phyloP scores from a whole-genome alignment of 768 basidiomycete genomes.

The Mycena epipterygia region DNA sequence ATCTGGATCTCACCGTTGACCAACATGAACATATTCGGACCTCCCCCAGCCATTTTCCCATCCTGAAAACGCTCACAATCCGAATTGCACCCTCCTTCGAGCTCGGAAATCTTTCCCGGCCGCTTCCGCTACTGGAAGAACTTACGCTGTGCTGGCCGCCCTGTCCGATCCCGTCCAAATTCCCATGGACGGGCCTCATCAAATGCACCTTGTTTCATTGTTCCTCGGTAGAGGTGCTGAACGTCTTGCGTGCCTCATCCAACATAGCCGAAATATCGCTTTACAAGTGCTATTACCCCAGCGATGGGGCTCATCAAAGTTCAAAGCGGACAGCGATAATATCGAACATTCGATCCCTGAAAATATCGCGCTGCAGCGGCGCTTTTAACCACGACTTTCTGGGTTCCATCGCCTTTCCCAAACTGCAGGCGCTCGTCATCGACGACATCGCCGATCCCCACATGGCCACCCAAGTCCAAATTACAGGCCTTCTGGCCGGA shows the following conservation, averaged over 20 bases:
- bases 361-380: not conserved
- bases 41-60: conserved; percentile 12
- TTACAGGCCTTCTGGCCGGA: conserved; percentile 7
- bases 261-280: not conserved
- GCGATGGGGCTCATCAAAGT: not conserved
- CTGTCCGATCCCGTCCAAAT: not conserved
- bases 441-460: not conserved
- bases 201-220: conserved; percentile 16
- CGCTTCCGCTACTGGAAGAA: conserved; percentile 22
- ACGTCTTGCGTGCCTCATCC: conserved; percentile 13
- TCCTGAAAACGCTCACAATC: conserved; percentile 10
- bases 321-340: not conserved
- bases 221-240: not conserved
- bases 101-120: conserved; percentile 28
- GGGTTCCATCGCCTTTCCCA: not conserved
- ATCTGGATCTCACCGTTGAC: not conserved
- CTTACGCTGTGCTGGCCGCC: conserved; percentile 5
- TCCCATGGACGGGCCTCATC: conserved; percentile 24
- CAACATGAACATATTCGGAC: not conserved
- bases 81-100: not conserved
- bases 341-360: conserved; percentile 15
- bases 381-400: conserved; percentile 3
- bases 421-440: conserved; percentile 7
- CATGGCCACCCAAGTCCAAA: not conserved
- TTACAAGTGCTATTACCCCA: not conserved